These are phyloP conservation scores for Arachis monticola DNA, from an alignment of 331 rosid species.

Conservation along the genomic window DNA sequence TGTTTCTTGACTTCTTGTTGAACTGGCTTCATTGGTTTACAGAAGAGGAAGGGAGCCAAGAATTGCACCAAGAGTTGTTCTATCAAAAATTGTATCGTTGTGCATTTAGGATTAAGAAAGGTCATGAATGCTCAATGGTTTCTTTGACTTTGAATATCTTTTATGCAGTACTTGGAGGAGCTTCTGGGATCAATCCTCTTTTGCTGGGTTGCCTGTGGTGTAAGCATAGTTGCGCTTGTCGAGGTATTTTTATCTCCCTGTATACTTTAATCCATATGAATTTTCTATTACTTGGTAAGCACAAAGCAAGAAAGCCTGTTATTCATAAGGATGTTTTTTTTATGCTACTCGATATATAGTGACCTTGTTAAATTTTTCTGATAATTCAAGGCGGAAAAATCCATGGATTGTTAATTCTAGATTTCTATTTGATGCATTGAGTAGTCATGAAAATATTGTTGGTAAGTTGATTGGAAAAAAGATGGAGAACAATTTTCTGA, in stretches of 20 bases:
- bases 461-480: background rate
- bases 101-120: background rate
- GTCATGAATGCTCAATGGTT: constrained; percentile 15
- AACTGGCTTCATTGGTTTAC: no score
- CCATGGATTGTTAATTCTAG: background rate
- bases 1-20: no score
- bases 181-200: constrained; percentile 80
- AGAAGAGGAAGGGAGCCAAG: no score
- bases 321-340: background rate
- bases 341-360: background rate
- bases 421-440: background rate
- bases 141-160: constrained; percentile 21
- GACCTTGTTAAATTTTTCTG: background rate
- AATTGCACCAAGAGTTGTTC: background rate
- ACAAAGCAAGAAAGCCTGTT: constrained; percentile 15
- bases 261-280: constrained; percentile 14
- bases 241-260: constrained; percentile 65
- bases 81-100: constrained; percentile 6
- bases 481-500: background rate
- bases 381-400: constrained; percentile 8
- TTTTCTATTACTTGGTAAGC: background rate
- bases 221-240: constrained; percentile 81
- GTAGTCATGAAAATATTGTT: background rate
- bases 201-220: constrained; percentile 94
- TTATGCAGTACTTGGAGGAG: constrained; percentile 89